Base-by-base conservation (phyloP, 1,139 yeast species). In the Geotrichum carabidarum region DNA sequence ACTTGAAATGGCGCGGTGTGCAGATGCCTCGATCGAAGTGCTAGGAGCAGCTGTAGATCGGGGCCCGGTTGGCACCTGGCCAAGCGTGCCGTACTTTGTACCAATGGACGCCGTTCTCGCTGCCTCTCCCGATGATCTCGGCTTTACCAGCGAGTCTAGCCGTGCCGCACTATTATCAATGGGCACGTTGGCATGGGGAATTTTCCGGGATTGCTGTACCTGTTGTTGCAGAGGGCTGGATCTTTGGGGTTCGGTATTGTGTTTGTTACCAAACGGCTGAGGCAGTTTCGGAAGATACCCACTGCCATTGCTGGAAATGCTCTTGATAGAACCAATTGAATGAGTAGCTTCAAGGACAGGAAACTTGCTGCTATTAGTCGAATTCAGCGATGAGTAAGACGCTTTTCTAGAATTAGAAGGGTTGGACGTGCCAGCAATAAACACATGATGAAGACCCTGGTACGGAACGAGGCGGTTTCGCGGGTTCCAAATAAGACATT, bases 351-450 rank as follows among this genome's bases (percentile, higher is more conserved):
- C 46, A 30, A 22, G 35, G 99, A 93, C 72, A 93, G 94, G 74
- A 93, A 93, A 73, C 89, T 98, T 9, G 96, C 98, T 38, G 97
- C 99, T 22, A 86, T 93, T 63, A 93, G 93, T 74, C 93, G 99
- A 99, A 89, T 91, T 65, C 97, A 93, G 72, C 98, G 99, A 54
- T 86, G 99, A 48, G 18, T 41, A 35, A 41, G 51, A 48, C 2
- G 51, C 42, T 17, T 48, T 48, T 34, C 51, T 15, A 12, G 50
- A 38, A 7, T 35, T 35, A 12, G 35, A 37, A 31, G 14, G 38
- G 8, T 22, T 22, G 8, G 54, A 44, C 1, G 41, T 44, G 4
- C 72, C 71, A 5, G 69, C 64, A 22, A 73, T 62, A 57, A 74
- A 75, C 44, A 68, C 71, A 61, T 79, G 80, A 8, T 67, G 60